phyloP scores from a whole-genome alignment of 2,329 filamentous ascomycete genomes.

The Dactylella cylindrospora region DNA sequence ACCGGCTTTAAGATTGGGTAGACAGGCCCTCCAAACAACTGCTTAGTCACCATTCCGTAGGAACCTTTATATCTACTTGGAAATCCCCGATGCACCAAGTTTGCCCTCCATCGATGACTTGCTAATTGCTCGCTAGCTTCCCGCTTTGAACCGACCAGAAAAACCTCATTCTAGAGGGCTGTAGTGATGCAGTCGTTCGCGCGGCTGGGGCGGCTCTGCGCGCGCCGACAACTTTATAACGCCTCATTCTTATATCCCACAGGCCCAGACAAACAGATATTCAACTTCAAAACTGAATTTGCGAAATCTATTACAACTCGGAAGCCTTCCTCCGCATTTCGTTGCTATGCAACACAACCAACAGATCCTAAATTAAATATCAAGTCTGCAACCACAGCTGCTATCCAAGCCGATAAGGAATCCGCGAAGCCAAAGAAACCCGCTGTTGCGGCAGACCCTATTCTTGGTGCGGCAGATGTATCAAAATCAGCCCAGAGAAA shows the following conservation, averaged over 20 bases:
- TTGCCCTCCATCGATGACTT: too few relatives aligned
- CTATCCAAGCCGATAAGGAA: conserved; percentile 19
- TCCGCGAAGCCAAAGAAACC: conserved; percentile 16
- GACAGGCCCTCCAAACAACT: too few relatives aligned
- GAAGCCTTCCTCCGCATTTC: not conserved
- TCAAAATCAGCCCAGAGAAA: conserved; percentile 66
- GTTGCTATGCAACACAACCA: conserved; percentile 23
- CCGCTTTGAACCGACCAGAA: too few relatives aligned
- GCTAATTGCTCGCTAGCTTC: too few relatives aligned
- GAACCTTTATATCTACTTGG: too few relatives aligned
- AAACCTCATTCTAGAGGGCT: not conserved
- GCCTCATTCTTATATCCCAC: not conserved
- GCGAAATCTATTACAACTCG: not conserved
- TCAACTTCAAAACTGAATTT: not conserved
- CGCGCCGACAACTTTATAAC: conserved; percentile 7
- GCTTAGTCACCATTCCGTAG: too few relatives aligned
- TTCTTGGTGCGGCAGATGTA: conserved; percentile 12
- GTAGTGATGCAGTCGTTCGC: conserved; percentile 29
- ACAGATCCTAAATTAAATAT: conserved; percentile 6
- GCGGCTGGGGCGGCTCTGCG: conserved; percentile 30
- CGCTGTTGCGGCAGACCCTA: conserved; percentile 16
- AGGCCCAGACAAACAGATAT: not conserved
- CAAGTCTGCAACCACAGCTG: conserved; percentile 23
- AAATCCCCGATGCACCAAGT: too few relatives aligned
- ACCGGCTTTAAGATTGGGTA: too few relatives aligned